Conservation (phyloP, 1,284 basidiomycete genomes). For the Fomitopsis schrenkii region DNA sequence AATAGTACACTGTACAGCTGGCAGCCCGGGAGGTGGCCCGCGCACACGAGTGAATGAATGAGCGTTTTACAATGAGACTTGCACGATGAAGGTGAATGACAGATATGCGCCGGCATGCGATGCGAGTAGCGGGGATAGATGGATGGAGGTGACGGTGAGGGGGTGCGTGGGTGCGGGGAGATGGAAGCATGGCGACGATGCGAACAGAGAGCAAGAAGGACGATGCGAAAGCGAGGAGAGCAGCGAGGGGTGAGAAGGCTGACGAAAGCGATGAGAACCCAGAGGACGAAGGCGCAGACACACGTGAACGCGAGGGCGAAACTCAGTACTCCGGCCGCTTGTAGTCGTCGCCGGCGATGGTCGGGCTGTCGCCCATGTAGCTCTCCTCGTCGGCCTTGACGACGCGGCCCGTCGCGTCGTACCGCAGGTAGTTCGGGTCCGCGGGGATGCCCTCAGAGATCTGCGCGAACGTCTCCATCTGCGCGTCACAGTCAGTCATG, state of each 20-base stretch:
- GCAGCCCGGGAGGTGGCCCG: not conserved
- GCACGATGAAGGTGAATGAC: not conserved
- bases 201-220: not conserved
- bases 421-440: slow-evolving; percentile 37
- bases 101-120: not conserved
- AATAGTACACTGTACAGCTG: no score
- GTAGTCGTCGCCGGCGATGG: slow-evolving; percentile 58
- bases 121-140: not conserved
- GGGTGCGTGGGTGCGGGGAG: not conserved
- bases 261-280: not conserved
- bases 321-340: slow-evolving; percentile 37
- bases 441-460: slow-evolving; percentile 25
- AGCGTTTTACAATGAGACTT: not conserved
- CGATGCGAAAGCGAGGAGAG: slow-evolving; percentile 4
- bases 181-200: not conserved
- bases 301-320: not conserved
- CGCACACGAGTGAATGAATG: not conserved
- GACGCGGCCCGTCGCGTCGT: slow-evolving; percentile 48
- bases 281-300: not conserved
- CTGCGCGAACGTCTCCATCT: slow-evolving; percentile 59
- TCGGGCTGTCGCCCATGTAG: slow-evolving; percentile 39
- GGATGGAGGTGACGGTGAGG: not conserved
- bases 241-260: not conserved
- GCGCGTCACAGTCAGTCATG: not conserved
- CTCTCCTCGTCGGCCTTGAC: slow-evolving; percentile 25